Evolutionary conservation across 192 early-diverging fungal genomes (phyloP), one percentile per base, ranked within the genome.

Genomic region (Phycomyces blakesleeanus): DNA sequence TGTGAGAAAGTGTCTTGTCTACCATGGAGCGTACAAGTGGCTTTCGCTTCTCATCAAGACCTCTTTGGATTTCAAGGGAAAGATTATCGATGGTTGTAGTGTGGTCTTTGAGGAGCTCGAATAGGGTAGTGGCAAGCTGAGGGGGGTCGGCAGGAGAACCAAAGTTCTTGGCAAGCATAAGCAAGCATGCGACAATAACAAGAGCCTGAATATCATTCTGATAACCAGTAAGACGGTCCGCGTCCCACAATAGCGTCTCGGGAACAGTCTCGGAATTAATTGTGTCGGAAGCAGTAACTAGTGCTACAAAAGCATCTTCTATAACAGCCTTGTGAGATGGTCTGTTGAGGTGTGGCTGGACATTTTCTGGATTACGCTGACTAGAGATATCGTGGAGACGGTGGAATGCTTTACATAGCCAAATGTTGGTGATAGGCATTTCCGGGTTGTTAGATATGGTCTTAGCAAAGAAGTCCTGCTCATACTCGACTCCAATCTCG

Each of bases 171-270:
- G 85, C 74, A 20, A 95, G 69, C 77, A 90, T 90, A 40, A 88
- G 37, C 64, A 95, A 71, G 0, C 85, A 81, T 12, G 87, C 80
- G 2, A 85, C 81, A 29, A 91, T 79, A 0, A 78, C 83, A 22
- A 92, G 55, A 0, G 83, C 81, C 56, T 92, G 89, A 0, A 80
- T 70, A 52, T 91, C 88, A 63, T 91, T 90, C 71, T 92, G 90
- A 57, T 81, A 85, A 0, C 57, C 75, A 51, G 68, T 76, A 29
- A 95, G 52, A 0, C 91, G 82, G 9, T 83, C 74, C 12, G 73
- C 71, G 64, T 95, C 93, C 54, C 93, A 61, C 3, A 61, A 27
- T 20, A 92, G 66, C 0, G 93, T 93, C 61, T 91, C 91, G 0
- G 92, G 87, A 26, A 84, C 71, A 11, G 67, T 70, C 27, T 55